phyloP scores from a whole-genome alignment of 1,284 basidiomycete genomes.

The Anthracocystis setariae region DNA sequence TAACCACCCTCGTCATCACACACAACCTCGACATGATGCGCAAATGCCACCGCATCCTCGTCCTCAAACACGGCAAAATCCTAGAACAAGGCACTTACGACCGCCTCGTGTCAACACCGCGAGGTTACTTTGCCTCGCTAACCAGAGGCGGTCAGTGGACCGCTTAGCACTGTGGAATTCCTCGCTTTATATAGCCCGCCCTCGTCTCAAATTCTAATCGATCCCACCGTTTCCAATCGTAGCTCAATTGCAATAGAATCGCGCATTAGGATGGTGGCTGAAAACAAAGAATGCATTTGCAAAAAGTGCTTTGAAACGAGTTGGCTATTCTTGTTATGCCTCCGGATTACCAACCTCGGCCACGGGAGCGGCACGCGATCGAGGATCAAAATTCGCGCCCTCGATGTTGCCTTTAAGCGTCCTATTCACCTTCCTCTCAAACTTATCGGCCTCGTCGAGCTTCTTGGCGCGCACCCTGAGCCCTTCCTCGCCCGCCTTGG shows the following conservation, averaged over 20 bases:
- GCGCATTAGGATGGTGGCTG: no score
- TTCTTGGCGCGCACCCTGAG: slow-evolving; percentile 46
- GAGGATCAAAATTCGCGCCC: slow-evolving; percentile 44
- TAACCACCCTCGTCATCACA: slow-evolving; percentile 90
- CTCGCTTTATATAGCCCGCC: no score
- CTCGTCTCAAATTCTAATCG: no score
- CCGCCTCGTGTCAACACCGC: slow-evolving; percentile 73
- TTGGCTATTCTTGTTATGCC: slow-evolving; percentile 14
- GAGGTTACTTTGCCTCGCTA: slow-evolving; percentile 82
- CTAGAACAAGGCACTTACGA: slow-evolving; percentile 83
- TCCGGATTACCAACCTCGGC: slow-evolving; percentile 9
- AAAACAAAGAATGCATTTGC: no score
- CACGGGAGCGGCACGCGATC: slow-evolving; percentile 15
- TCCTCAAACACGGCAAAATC: slow-evolving; percentile 80
- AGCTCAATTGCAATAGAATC: no score
- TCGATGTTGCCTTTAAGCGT: slow-evolving; percentile 21
- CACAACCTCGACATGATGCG: slow-evolving; percentile 92
- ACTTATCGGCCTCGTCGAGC: slow-evolving; percentile 56
- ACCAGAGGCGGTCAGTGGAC: slow-evolving; percentile 88
- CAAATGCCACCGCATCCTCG: slow-evolving; percentile 87
- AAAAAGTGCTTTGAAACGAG: background rate
- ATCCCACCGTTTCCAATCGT: no score
- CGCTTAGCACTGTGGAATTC: slow-evolving; percentile 25
- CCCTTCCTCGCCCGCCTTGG: slow-evolving; percentile 78
- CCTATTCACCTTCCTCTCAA: slow-evolving; percentile 42